Conservation (phyloP, 805 yeast genomes). For the Lachancea thermotolerans region DNA sequence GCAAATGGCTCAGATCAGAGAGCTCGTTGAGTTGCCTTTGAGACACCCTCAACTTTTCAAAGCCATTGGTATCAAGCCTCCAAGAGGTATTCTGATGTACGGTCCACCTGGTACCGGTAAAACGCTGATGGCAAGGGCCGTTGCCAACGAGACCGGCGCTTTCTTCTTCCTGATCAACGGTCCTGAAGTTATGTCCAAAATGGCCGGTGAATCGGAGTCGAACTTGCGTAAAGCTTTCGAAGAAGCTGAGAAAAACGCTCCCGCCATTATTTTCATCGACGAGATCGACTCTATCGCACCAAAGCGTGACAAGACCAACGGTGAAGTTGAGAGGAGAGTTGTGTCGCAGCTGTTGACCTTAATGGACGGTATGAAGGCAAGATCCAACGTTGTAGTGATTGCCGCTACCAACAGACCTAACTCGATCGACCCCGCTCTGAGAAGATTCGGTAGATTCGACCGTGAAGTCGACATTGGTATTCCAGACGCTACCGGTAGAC, state of each 20-base stretch:
- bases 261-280: conserved; percentile 94
- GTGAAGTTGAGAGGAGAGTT: conserved; percentile 99
- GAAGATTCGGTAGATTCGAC: conserved; percentile 87
- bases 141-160: conserved; percentile 98
- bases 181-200: conserved; percentile 98
- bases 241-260: conserved; percentile 98
- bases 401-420: conserved; percentile 90
- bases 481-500: conserved; percentile 97
- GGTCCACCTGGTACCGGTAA: conserved; percentile 99
- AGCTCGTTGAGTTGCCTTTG: conserved; percentile 93
- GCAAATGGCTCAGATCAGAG: conserved; percentile 99
- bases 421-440: conserved; percentile 67
- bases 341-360: conserved; percentile 94
- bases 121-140: conserved; percentile 99
- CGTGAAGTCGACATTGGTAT: conserved; percentile 88
- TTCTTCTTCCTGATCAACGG: conserved; percentile 97
- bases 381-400: conserved; percentile 95
- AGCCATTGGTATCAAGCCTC: conserved; percentile 97
- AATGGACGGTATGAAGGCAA: conserved; percentile 99
- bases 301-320: conserved; percentile 98
- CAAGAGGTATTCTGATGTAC: conserved; percentile 94
- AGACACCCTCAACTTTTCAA: conserved; percentile 98
- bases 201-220: conserved; percentile 99
- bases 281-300: conserved; percentile 99
- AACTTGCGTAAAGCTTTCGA: conserved; percentile 96